Evolutionary conservation across 352 stramenopile species (phyloP).

Genomic region (Pythium coloratum): DNA sequence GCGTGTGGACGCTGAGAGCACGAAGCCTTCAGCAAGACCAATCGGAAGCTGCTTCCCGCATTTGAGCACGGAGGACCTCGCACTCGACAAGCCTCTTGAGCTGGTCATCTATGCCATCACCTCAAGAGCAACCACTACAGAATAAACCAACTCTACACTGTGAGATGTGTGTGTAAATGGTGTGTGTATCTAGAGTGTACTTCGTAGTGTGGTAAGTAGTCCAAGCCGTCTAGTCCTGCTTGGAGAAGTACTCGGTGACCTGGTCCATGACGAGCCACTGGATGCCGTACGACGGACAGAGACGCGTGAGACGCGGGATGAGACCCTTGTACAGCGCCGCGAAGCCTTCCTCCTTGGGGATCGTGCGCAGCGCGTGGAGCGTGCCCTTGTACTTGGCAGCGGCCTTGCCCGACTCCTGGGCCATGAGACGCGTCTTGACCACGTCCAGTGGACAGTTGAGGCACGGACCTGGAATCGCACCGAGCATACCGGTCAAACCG

Average conservation of each 20-base stretch:
- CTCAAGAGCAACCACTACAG: background rate
- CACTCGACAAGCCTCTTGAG: slow-evolving; percentile 39
- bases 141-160: background rate
- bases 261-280: slow-evolving; percentile 89
- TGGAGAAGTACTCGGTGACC: slow-evolving; percentile 71
- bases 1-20: background rate
- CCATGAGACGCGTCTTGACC: slow-evolving; percentile 96
- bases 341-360: slow-evolving; percentile 95
- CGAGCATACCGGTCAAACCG: slow-evolving; percentile 92
- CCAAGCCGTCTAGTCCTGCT: slow-evolving; percentile 28
- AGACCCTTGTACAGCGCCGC: slow-evolving; percentile 97
- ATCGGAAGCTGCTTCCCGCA: slow-evolving; percentile 56
- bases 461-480: slow-evolving; percentile 81
- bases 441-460: slow-evolving; percentile 94
- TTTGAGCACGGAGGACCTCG: slow-evolving; percentile 59
- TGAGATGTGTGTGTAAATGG: background rate
- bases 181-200: background rate
- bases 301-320: slow-evolving; percentile 92
- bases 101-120: slow-evolving; percentile 43
- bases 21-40: background rate
- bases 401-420: slow-evolving; percentile 85
- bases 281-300: slow-evolving; percentile 86
- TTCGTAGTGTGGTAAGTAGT: background rate
- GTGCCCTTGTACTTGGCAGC: slow-evolving; percentile 95
- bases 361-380: slow-evolving; percentile 88